Evolutionary conservation across 176 grass and related monocot genomes (phyloP).

Genomic region (Saccharum officinarum): DNA sequence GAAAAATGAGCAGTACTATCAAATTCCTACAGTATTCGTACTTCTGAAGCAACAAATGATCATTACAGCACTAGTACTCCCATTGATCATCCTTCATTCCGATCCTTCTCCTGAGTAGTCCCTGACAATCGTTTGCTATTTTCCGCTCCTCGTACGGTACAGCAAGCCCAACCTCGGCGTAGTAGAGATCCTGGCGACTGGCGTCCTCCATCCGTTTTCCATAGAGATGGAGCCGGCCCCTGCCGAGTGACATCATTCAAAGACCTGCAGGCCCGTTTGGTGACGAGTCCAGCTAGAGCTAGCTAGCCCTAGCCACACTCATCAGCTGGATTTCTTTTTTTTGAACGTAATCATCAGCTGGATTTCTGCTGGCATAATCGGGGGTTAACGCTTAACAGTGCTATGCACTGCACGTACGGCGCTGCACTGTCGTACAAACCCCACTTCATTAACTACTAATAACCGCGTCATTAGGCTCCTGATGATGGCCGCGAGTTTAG

Average conservation of each 20-base stretch:
- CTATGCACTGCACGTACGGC: too few relatives aligned
- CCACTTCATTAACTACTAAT: too few relatives aligned
- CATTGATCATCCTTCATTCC: neutral
- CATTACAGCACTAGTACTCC: neutral
- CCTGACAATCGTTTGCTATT: neutral
- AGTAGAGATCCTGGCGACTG: neutral
- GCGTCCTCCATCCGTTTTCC: too few relatives aligned
- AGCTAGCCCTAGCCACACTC: neutral
- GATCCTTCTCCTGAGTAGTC: too few relatives aligned
- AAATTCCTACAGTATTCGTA: too few relatives aligned
- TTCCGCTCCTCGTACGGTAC: neutral
- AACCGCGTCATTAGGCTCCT: too few relatives aligned
- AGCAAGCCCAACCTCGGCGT: too few relatives aligned
- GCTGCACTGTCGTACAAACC: too few relatives aligned
- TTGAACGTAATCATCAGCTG: neutral
- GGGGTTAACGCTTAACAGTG: neutral
- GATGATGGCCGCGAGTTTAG: too few relatives aligned
- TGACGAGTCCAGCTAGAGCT: neutral
- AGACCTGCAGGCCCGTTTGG: conserved; percentile 20
- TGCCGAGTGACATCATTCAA: conserved; percentile 18
- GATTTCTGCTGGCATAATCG: neutral
- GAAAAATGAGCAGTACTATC: too few relatives aligned
- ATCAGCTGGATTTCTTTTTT: neutral
- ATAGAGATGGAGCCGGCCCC: too few relatives aligned
- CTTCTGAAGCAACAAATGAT: neutral